phyloP scores from a whole-genome alignment of 2,329 filamentous ascomycete genomes.

The Ciborinia camelliae region DNA sequence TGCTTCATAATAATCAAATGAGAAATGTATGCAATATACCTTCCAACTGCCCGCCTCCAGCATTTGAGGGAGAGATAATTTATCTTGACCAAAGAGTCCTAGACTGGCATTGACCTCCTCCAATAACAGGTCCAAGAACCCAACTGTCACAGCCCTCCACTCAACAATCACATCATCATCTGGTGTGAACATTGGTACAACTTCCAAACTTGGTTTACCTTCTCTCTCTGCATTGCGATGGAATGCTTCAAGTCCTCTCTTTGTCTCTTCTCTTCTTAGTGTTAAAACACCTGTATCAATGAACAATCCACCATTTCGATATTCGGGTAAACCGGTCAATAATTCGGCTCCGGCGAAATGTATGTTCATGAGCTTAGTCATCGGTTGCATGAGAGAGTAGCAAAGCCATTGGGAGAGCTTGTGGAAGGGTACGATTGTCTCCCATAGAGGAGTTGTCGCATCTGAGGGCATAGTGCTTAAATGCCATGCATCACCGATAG shows the following conservation, averaged over 20 bases:
- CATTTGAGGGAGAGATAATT: slow-evolving; percentile 78
- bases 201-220: slow-evolving; percentile 68
- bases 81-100: slow-evolving; percentile 64
- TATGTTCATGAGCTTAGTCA: slow-evolving; percentile 75
- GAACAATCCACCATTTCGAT: slow-evolving; percentile 85
- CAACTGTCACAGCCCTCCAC: slow-evolving; percentile 73
- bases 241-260: slow-evolving; percentile 69
- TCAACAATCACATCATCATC: slow-evolving; percentile 78
- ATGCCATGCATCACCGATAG: slow-evolving; percentile 92
- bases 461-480: slow-evolving; percentile 71
- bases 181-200: slow-evolving; percentile 68
- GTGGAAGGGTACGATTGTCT: slow-evolving; percentile 85
- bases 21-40: slow-evolving; percentile 51
- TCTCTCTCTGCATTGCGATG: slow-evolving; percentile 68
- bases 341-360: slow-evolving; percentile 78
- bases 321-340: slow-evolving; percentile 85
- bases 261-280: slow-evolving; percentile 65
- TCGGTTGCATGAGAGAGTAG: slow-evolving; percentile 90
- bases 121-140: slow-evolving; percentile 68
- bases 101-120: slow-evolving; percentile 66
- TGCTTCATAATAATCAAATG: slow-evolving; percentile 1
- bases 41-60: slow-evolving; percentile 98
- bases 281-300: slow-evolving; percentile 79
- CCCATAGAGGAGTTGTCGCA: slow-evolving; percentile 59
- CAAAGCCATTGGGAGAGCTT: slow-evolving; percentile 94